Evolutionary conservation across 345 rosid species (phyloP).

Genomic region (Citrus maxima): DNA sequence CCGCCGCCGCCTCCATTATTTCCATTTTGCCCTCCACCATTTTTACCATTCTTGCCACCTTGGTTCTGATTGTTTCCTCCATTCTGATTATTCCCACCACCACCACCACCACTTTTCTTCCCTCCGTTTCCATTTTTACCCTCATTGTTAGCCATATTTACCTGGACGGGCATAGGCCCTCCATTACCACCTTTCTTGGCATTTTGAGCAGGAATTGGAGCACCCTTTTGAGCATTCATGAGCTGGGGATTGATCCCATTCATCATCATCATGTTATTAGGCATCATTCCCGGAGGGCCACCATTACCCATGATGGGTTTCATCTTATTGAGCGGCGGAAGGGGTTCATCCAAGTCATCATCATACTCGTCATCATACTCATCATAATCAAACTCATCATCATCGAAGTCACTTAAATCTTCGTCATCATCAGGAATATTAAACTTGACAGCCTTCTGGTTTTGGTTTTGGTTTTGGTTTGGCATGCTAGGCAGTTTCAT

Average conservation of each 20-base stretch:
- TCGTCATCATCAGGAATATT: constrained; percentile 49
- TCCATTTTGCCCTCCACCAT: constrained; percentile 3
- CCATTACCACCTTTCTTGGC: constrained; percentile 46
- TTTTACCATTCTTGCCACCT: constrained; percentile 35
- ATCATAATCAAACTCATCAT: constrained; percentile 44
- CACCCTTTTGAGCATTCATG: constrained; percentile 51
- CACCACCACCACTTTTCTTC: constrained; percentile 37
- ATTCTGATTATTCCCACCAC: constrained; percentile 8
- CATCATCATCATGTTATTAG: constrained; percentile 51
- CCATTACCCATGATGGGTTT: constrained; percentile 48
- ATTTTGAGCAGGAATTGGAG: constrained; percentile 34
- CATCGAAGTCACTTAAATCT: constrained; percentile 34
- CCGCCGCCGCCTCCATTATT: constrained; percentile 29
- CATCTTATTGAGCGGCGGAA: constrained; percentile 42
- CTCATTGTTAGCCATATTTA: constrained; percentile 30
- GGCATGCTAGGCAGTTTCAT: constrained; percentile 46
- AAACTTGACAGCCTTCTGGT: constrained; percentile 52
- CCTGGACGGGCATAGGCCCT: constrained; percentile 35
- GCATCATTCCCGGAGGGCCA: constrained; percentile 34
- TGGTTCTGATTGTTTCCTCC: constrained; percentile 38
- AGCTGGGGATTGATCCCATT: constrained; percentile 50
- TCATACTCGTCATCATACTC: constrained; percentile 46
- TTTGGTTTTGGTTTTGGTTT: constrained; percentile 42
- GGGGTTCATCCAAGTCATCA: constrained; percentile 57
- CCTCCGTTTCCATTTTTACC: constrained; percentile 44